Evolutionary conservation across 2,329 filamentous ascomycete genomes (phyloP), one percentile per base, ranked within the genome.

Genomic region (Fusarium domesticum): DNA sequence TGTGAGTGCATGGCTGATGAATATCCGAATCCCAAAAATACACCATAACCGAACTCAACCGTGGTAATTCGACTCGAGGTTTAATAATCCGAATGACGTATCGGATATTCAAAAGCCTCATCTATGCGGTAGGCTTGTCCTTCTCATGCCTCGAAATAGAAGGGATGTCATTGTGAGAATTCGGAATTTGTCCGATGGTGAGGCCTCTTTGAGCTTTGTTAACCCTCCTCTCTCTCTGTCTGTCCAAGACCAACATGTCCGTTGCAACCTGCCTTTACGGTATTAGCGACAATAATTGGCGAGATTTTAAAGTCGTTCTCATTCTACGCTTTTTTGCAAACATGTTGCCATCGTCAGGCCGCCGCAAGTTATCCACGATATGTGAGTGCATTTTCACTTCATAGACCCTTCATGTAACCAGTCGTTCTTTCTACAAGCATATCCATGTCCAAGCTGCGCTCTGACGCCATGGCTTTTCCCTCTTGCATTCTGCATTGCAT

Each of bases 71-170:
- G 28, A 48, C 47, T 57, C 54, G 78, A 35, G 84, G 69, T 20
- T 92, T 76, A 8, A 80, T 80, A 62, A 91, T 74, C 60, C 87
- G 77, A 66, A 89, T 89, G 81, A 84, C 17, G 51, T 50, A 37
- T 25, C 20, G 6, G 42, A 35, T 35, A 19, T 12, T 25, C 7
- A n/a, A 10, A 28, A 12, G 23, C 23, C 23, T 28, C 31, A 16
- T 18, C 3, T 18, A 33, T 16, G 31, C 7, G 31, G 31, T 18
- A 33, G 15, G 31, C n/a, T 10, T 18, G n/a, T 33, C n/a, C 3
- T 33, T 18, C 10, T 16, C 31, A 16, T 33, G 31, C 11, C 31
- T n/a, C n/a, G n/a, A n/a, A n/a, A n/a, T n/a, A n/a, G n/a, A n/a
- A 12, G 23, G 23, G 23, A 12, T 14, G 15, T 15, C 3, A 15